Conservation (phyloP, 164 flowering plant species). For the Euptelea pleiosperma region DNA sequence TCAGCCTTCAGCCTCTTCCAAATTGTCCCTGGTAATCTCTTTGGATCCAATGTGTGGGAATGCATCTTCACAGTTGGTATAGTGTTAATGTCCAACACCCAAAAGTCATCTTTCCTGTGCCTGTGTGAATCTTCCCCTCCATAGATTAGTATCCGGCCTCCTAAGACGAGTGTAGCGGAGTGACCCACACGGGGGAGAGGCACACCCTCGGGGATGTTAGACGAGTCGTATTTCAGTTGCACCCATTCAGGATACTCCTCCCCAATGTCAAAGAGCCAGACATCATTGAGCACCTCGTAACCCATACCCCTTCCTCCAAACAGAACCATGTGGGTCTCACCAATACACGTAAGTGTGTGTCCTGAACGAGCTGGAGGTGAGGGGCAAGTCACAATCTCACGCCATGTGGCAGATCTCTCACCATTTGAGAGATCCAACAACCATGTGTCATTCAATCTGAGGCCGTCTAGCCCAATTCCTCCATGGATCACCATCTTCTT, state of each 20-base stretch:
- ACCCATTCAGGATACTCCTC: constrained; percentile 48
- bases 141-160: constrained; percentile 61
- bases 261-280: constrained; percentile 66
- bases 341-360: constrained; percentile 76
- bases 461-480: constrained; percentile 70
- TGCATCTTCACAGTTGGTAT: constrained; percentile 23
- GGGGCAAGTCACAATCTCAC: constrained; percentile 39
- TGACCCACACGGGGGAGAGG: constrained; percentile 88
- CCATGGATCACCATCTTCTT: constrained; percentile 78
- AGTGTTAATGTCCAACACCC: constrained; percentile 65
- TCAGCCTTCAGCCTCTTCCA: constrained; percentile 60
- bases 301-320: constrained; percentile 91
- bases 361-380: constrained; percentile 91
- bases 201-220: constrained; percentile 41
- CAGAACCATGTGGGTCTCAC: constrained; percentile 41
- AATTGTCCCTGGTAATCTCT: constrained; percentile 26
- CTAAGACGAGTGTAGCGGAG: constrained; percentile 75
- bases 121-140: constrained; percentile 91
- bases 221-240: constrained; percentile 39
- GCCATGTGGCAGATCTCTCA: constrained; percentile 52
- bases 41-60: constrained; percentile 15
- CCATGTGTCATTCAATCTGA: constrained; percentile 78
- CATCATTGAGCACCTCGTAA: constrained; percentile 76
- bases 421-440: constrained; percentile 62
- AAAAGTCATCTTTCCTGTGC: constrained; percentile 73